Evolutionary conservation across 192 early-diverging fungal genomes (phyloP).

Genomic region (Coemansia sp.): DNA sequence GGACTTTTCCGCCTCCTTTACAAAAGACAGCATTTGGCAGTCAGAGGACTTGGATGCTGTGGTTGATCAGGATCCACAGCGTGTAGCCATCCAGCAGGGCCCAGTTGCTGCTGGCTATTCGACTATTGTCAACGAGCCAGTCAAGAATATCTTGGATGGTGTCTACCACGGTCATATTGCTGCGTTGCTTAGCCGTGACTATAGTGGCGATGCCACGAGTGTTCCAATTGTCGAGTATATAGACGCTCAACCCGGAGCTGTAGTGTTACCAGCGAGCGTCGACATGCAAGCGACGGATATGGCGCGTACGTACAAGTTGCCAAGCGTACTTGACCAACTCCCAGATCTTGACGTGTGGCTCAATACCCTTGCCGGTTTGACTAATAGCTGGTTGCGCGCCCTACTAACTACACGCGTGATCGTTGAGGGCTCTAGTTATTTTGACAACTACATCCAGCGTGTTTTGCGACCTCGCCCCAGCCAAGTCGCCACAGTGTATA

Average conservation of each 20-base stretch:
- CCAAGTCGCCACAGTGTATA: constrained; percentile 33
- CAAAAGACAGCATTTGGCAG: constrained; percentile 91
- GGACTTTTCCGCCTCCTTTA: constrained; percentile 88
- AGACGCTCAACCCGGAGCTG: constrained; percentile 6
- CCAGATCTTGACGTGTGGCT: constrained; percentile 56
- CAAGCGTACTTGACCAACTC: constrained; percentile 1
- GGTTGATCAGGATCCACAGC: constrained; percentile 78
- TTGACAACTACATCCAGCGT: constrained; percentile 60
- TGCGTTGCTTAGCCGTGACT: constrained; percentile 70
- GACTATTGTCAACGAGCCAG: constrained; percentile 79
- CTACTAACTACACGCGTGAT: constrained; percentile 70
- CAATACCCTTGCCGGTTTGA: constrained; percentile 64
- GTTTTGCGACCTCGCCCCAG: constrained; percentile 63
- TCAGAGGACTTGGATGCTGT: constrained; percentile 85
- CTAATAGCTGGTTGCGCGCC: constrained; percentile 79
- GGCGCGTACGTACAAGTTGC: neutral
- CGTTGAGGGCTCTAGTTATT: constrained; percentile 69
- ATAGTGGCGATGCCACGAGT: constrained; percentile 55
- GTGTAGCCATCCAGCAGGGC: constrained; percentile 86
- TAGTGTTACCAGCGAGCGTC: neutral
- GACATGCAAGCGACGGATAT: neutral
- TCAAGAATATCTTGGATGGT: constrained; percentile 81
- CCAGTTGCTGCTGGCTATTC: constrained; percentile 76
- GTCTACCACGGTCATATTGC: constrained; percentile 81
- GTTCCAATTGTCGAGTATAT: constrained; percentile 82